Conservation (phyloP, 768 basidiomycete species). For the Pleurotus sapidus region DNA sequence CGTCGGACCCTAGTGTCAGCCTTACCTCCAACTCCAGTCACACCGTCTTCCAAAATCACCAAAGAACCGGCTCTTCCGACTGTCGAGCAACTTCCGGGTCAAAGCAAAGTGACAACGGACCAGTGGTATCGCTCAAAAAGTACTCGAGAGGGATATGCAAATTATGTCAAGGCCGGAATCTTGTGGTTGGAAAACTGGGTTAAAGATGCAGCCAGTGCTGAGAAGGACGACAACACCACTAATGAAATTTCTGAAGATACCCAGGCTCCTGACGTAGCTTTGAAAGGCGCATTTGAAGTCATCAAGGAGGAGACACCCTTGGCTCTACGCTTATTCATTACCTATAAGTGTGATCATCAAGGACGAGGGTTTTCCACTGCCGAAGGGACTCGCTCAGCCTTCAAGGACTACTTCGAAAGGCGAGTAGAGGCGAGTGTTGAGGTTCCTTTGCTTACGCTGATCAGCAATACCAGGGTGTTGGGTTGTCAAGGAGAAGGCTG, state of each 20-base stretch:
- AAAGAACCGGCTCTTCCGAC: too few relatives aligned
- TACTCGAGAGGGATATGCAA: constrained; percentile 15
- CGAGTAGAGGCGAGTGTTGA: not conserved
- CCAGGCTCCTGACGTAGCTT: not conserved
- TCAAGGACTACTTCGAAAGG: constrained; percentile 17
- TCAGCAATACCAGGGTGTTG: constrained; percentile 7
- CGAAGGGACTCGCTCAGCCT: constrained; percentile 13
- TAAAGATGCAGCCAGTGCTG: too few relatives aligned
- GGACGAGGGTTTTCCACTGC: constrained; percentile 14
- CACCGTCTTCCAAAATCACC: too few relatives aligned
- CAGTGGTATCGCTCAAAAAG: constrained; percentile 16
- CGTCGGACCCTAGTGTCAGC: too few relatives aligned
- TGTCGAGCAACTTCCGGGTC: constrained; percentile 6
- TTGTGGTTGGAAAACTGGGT: constrained; percentile 7
- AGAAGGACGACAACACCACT: too few relatives aligned
- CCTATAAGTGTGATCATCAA: constrained; percentile 17
- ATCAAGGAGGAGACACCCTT: constrained; percentile 12
- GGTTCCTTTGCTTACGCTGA: too few relatives aligned
- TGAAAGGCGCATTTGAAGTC: constrained; percentile 11
- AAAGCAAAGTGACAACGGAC: constrained; percentile 15
- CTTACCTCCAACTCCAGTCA: too few relatives aligned
- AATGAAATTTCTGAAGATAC: not conserved
- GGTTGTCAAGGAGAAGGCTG: constrained; percentile 17
- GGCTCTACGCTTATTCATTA: constrained; percentile 14
- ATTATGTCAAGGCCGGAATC: constrained; percentile 18